Base-by-base conservation (phyloP, 108 stramenopile species). In the Discostella stelligeroides region DNA sequence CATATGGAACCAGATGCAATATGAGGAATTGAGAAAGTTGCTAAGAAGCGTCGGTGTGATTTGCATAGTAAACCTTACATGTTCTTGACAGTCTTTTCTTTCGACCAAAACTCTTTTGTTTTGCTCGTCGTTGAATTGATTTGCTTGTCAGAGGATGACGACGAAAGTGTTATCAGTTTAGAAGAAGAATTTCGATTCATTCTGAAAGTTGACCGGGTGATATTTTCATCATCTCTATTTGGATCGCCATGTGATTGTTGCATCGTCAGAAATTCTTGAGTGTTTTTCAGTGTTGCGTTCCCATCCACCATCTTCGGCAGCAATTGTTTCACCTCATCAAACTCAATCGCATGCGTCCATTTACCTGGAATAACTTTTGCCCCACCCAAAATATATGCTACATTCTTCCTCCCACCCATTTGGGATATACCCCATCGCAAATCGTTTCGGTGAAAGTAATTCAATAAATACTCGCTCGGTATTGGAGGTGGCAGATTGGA, bases 361-460 rank as follows among this genome's bases (percentile, higher is more conserved):
- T 76, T 86, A 13, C 89, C 89, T 23, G 86, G 85, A 50, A 90
- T 77, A 17, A 86, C 74, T 13, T 47, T 29, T 21, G 80, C 73
- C 27, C 66, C 73, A 49, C 68, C 66, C 67, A 83, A 40, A 17
- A 65, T 51, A 21, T 68, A 23, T 38, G 84, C 74, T 27, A 81
- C 25, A 17, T 61, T 68, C 24, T 83, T 75, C 25, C 85, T 51
- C 48, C 76, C 86, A 20, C 83, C 73, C 46, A 69, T 61, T 29
- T 62, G 59, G 15, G 73, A 78, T 28, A 90, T 86, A 4, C 78
- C 86, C 42, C 59, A 66, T 28, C 85, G 75, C 30, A 90, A 55
- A 69, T 90, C 89, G 54, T 88, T 72, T n/a, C 89, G 80, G 21
- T 81, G 46, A 66, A 83, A 90, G 58, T 82, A 61, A 34, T 81